Percentiles rank a stretch among this genome's conserved stretches.
phyloP scores from a whole-genome alignment of 2,329 filamentous ascomycete species.

The Clathrospora elynae region DNA sequence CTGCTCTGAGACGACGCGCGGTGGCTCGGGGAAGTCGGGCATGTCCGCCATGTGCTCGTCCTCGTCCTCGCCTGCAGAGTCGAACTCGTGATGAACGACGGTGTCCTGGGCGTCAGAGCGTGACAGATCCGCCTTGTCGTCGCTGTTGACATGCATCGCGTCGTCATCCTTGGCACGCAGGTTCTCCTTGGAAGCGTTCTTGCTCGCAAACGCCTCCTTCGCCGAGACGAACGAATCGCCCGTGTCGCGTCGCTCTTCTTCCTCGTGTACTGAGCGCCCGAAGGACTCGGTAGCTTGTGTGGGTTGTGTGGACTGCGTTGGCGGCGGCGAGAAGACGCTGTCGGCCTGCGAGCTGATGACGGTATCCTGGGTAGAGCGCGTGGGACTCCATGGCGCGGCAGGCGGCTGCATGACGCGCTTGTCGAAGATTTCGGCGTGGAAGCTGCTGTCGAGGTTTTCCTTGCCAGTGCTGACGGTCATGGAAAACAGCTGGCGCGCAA shows the following conservation, averaged over 20 bases:
- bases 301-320: slow-evolving; percentile 42
- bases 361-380: slow-evolving; percentile 40
- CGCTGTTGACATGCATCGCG: slow-evolving; percentile 43
- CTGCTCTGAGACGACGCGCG: slow-evolving; percentile 32
- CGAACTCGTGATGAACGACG: slow-evolving; percentile 32
- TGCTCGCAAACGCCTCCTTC: slow-evolving; percentile 49
- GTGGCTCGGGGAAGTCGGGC: slow-evolving; percentile 28
- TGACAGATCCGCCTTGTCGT: slow-evolving; percentile 25
- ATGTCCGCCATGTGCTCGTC: slow-evolving; percentile 28
- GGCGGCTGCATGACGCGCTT: slow-evolving; percentile 47
- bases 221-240: slow-evolving; percentile 57
- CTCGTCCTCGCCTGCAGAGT: slow-evolving; percentile 23
- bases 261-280: slow-evolving; percentile 26
- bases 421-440: slow-evolving; percentile 35
- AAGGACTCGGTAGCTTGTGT: slow-evolving; percentile 41
- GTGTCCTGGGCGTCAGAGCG: slow-evolving; percentile 33
- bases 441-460: slow-evolving; percentile 32
- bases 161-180: slow-evolving; percentile 26
- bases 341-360: slow-evolving; percentile 33
- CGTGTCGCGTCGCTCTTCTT: slow-evolving; percentile 39
- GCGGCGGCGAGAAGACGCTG: slow-evolving; percentile 40
- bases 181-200: slow-evolving; percentile 37
- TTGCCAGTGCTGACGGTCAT: slow-evolving; percentile 36
- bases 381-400: slow-evolving; percentile 41
- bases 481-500: slow-evolving; percentile 37